These are phyloP conservation scores for Aspergillus niger DNA, from an alignment of 2,329 filamentous ascomycete species.

Conservation along the genomic window DNA sequence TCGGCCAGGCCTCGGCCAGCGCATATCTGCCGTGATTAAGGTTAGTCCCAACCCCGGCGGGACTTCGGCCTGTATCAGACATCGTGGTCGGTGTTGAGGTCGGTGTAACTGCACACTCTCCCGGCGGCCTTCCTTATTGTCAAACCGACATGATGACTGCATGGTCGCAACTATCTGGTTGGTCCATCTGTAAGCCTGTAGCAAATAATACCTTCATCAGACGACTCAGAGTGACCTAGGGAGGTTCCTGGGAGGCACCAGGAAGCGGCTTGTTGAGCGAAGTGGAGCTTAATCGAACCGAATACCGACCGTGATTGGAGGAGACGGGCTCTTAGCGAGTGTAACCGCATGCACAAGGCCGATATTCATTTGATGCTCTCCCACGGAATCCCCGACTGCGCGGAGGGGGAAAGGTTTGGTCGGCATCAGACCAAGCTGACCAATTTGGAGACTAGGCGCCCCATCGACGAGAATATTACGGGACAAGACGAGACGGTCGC, in stretches of 20 bases:
- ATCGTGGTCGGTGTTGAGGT: background rate
- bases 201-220: background rate
- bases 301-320: background rate
- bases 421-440: background rate
- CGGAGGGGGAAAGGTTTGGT: background rate
- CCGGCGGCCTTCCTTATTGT: conserved; percentile 3
- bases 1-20: conserved; percentile 1
- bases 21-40: background rate
- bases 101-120: background rate
- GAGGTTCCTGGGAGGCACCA: background rate
- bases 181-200: background rate
- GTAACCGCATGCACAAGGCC: conserved; percentile 2
- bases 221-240: background rate
- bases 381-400: background rate
- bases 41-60: background rate
- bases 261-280: background rate
- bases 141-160: conserved; percentile 8
- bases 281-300: background rate
- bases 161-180: background rate
- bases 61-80: background rate
- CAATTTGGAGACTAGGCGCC: background rate
- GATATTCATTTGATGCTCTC: background rate
- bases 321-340: background rate
- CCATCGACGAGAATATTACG: conserved; percentile 18
- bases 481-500: background rate